A percentile compares a stretch with the other conserved stretches of the same genome.
Evolutionary conservation across 23 red algal species (phyloP).

Genomic region (Gracilaria gracilis): DNA sequence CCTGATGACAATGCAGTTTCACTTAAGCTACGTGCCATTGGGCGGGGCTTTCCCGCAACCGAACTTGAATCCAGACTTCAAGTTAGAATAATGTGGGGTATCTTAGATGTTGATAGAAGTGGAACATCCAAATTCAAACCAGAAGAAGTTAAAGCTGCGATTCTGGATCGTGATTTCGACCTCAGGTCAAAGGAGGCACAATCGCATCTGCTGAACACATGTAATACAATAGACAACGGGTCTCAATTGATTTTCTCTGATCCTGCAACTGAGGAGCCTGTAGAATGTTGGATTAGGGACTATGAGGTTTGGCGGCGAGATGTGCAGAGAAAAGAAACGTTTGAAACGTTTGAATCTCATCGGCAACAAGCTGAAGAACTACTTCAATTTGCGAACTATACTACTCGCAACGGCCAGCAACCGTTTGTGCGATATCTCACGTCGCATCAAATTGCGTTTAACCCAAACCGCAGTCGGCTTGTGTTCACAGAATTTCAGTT

Average conservation of each 20-base stretch:
- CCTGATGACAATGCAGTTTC: constrained; percentile 5
- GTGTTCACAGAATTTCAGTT: constrained; percentile 61
- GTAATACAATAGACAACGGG: no score
- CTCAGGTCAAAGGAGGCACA: no score
- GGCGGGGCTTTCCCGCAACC: constrained; percentile 10
- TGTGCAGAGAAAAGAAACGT: not conserved
- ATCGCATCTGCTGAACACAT: no score
- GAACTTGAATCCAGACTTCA: constrained; percentile 16
- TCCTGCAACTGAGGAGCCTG: not conserved
- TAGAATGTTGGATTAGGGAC: constrained; percentile 71
- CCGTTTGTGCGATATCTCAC: no score
- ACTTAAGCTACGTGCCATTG: not conserved
- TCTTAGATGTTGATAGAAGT: constrained; percentile 58
- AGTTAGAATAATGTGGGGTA: constrained; percentile 50
- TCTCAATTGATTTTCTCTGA: no score
- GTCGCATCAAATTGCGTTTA: constrained; percentile 25
- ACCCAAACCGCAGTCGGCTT: constrained; percentile 22
- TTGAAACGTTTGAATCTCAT: constrained; percentile 29
- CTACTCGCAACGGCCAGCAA: not conserved
- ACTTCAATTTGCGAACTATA: constrained; percentile 19
- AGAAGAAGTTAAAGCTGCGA: constrained; percentile 12
- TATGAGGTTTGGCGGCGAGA: constrained; percentile 19
- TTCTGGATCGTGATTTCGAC: constrained; percentile 33
- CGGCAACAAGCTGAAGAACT: constrained; percentile 32
- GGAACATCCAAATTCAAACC: constrained; percentile 64